A percentile compares a stretch with the other conserved stretches of the same genome.
phyloP scores from a whole-genome alignment of 116 monocot species.

The Iris pallida region DNA sequence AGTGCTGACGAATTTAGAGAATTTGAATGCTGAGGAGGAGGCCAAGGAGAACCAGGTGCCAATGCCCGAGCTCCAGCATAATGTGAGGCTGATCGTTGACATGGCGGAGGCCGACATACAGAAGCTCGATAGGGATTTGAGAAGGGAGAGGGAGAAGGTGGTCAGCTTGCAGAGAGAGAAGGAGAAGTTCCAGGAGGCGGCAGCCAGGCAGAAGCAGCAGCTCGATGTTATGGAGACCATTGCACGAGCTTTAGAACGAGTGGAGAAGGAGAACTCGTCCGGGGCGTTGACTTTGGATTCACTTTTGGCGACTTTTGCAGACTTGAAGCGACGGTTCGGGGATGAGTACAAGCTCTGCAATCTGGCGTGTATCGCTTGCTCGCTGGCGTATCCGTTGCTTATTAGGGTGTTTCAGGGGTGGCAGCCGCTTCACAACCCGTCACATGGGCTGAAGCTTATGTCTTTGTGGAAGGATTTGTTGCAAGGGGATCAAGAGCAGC shows the following conservation, averaged over 20 bases:
- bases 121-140: constrained; percentile 64
- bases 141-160: constrained; percentile 75
- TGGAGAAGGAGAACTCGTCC: constrained; percentile 35
- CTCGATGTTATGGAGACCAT: constrained; percentile 73
- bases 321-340: constrained; percentile 39
- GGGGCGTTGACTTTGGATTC: constrained; percentile 65
- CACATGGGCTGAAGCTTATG: constrained; percentile 65
- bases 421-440: constrained; percentile 74
- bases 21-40: constrained; percentile 81
- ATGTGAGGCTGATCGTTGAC: constrained; percentile 78
- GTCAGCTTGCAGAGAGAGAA: constrained; percentile 71
- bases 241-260: constrained; percentile 30
- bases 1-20: constrained; percentile 66
- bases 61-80: constrained; percentile 92
- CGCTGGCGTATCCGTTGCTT: constrained; percentile 65
- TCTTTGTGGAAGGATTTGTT: constrained; percentile 62
- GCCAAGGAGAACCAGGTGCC: constrained; percentile 73
- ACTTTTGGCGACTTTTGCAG: constrained; percentile 44
- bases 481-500: constrained; percentile 56
- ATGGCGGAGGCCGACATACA: constrained; percentile 72
- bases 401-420: constrained; percentile 74
- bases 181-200: constrained; percentile 58
- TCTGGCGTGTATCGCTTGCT: constrained; percentile 63
- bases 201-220: constrained; percentile 56
- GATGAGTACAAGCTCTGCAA: constrained; percentile 90